phyloP scores from a whole-genome alignment of 306 rosid species.

The Ochetophila trinervis region DNA sequence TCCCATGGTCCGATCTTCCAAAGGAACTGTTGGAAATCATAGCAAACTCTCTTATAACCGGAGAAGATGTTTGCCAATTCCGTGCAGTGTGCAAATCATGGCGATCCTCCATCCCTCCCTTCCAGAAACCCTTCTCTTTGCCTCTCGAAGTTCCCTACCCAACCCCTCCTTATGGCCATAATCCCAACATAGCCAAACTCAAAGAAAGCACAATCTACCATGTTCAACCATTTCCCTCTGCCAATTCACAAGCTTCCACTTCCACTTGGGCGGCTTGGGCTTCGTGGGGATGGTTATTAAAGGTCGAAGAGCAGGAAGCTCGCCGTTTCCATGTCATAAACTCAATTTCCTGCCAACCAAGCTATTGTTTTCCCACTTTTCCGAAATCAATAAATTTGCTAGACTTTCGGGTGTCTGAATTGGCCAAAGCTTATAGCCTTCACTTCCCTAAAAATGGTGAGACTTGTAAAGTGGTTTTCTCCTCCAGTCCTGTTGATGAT shows the following conservation, averaged over 20 bases:
- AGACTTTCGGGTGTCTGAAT: constrained; percentile 22
- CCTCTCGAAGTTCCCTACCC: not conserved
- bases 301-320: not conserved
- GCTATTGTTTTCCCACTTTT: not conserved
- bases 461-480: constrained; percentile 8
- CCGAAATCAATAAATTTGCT: constrained; percentile 15
- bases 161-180: no score
- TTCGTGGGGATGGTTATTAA: constrained; percentile 26
- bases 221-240: not conserved
- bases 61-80: constrained; percentile 6
- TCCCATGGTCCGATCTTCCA: constrained; percentile 24
- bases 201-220: constrained; percentile 11
- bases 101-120: constrained; percentile 22
- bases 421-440: not conserved
- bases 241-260: not conserved
- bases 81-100: constrained; percentile 24
- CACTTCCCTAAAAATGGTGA: no score
- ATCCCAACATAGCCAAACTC: not conserved
- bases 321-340: constrained; percentile 8
- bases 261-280: not conserved
- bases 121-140: not conserved
- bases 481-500: constrained; percentile 1
- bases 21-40: constrained; percentile 7
- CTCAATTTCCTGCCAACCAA: constrained; percentile 8
- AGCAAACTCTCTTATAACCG: not conserved